Conservation (phyloP, 1,284 basidiomycete species). For the Grifola frondosa region DNA sequence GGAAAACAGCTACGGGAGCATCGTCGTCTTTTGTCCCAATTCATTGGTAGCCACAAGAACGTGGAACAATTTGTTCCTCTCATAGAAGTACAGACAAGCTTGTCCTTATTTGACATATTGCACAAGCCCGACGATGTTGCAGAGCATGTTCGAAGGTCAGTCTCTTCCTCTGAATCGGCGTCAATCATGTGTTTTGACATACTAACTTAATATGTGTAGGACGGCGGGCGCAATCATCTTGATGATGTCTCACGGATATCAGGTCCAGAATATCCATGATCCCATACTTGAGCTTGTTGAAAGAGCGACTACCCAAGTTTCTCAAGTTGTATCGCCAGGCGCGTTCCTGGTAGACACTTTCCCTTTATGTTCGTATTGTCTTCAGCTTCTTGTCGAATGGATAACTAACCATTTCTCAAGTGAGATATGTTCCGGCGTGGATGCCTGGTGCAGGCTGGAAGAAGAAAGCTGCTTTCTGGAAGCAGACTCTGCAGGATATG, state of each 20-base stretch:
- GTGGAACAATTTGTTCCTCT: conserved; percentile 25
- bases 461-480: conserved; percentile 49
- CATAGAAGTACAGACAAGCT: conserved; percentile 22
- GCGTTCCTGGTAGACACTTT: conserved; percentile 35
- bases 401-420: conserved; percentile 52
- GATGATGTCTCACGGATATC: conserved; percentile 62
- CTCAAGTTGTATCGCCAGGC: conserved; percentile 46
- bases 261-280: conserved; percentile 53
- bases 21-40: conserved; percentile 22
- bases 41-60: conserved; percentile 24
- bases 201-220: conserved; percentile 29
- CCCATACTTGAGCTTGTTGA: conserved; percentile 60
- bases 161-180: no score
- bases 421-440: conserved; percentile 61
- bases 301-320: conserved; percentile 56
- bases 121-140: conserved; percentile 52
- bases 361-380: conserved; percentile 35
- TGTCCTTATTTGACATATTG: conserved; percentile 46
- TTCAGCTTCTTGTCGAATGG: conserved; percentile 55
- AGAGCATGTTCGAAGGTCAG: conserved; percentile 12
- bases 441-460: conserved; percentile 65
- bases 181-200: neutral
- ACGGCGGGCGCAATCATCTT: conserved; percentile 59
- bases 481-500: conserved; percentile 48
- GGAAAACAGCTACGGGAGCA: conserved; percentile 35